A percentile compares a stretch with the other conserved stretches of the same genome.
These are phyloP conservation scores for Pseudodiploospora longispora DNA, from an alignment of 2,329 filamentous ascomycete species.

Conservation along the genomic window DNA sequence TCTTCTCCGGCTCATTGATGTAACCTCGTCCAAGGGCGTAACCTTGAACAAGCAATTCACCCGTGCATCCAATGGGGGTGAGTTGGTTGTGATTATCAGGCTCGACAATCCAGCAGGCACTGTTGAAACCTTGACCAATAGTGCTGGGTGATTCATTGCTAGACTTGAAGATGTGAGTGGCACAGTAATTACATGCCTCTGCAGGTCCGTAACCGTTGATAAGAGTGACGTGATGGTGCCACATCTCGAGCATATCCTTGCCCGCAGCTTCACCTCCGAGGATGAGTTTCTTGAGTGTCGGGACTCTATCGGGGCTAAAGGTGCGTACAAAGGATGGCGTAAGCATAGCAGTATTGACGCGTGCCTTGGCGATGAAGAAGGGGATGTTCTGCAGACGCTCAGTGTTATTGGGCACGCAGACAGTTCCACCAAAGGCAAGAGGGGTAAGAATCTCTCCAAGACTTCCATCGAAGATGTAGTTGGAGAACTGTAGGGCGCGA, in stretches of 20 bases:
- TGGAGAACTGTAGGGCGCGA: not conserved
- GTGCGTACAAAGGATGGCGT: not conserved
- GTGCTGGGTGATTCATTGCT: not conserved
- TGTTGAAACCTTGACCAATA: not conserved
- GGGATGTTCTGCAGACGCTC: not conserved
- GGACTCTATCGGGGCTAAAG: not conserved
- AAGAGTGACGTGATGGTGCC: not conserved
- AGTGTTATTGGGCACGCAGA: constrained; percentile 1
- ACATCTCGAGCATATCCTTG: not conserved
- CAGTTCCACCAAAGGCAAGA: not conserved
- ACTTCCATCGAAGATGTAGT: not conserved
- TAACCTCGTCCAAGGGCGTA: not conserved
- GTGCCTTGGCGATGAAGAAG: not conserved
- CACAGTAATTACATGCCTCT: constrained; percentile 24
- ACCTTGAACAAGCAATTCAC: not conserved
- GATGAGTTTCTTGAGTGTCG: not conserved
- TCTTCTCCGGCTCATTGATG: not conserved
- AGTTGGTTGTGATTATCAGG: not conserved
- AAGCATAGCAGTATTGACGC: not conserved
- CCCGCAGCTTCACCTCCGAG: not conserved
- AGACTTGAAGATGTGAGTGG: not conserved
- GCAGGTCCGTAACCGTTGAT: constrained; percentile 34
- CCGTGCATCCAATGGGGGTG: constrained; percentile 9
- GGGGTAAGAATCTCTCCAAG: not conserved
- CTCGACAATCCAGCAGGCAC: constrained; percentile 1